Evolutionary conservation across 2,329 filamentous ascomycete species (phyloP).

Genomic region (Verticillium zaregamsianum): DNA sequence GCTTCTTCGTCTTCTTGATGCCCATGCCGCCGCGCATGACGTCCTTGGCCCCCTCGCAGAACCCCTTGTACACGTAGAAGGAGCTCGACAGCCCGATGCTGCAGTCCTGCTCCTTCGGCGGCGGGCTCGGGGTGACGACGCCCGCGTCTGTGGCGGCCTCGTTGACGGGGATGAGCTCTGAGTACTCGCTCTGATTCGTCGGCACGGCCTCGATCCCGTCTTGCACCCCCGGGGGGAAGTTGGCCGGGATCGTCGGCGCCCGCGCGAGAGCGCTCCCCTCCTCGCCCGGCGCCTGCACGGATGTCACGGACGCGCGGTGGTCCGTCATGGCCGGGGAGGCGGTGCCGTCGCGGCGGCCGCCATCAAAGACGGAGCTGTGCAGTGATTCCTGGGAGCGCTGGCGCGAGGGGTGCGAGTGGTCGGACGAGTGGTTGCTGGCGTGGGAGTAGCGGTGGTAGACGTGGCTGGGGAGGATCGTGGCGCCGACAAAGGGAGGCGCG

Average conservation of each 20-base stretch:
- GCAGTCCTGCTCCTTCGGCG: constrained; percentile 27
- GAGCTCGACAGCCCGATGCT: constrained; percentile 42
- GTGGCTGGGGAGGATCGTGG: constrained; percentile 1
- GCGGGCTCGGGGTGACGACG: neutral
- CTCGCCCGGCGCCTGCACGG: neutral
- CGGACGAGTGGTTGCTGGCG: constrained; percentile 6
- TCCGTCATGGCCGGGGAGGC: constrained; percentile 13
- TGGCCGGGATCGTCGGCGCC: constrained; percentile 2
- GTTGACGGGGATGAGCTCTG: constrained; percentile 31
- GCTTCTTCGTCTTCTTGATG: constrained; percentile 46
- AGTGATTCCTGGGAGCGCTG: constrained; percentile 29
- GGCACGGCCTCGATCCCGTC: constrained; percentile 9
- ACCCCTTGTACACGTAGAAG: constrained; percentile 49
- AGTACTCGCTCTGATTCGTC: constrained; percentile 14
- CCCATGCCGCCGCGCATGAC: constrained; percentile 43
- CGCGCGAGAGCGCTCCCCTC: neutral
- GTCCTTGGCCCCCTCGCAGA: constrained; percentile 51
- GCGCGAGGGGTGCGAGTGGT: constrained; percentile 17
- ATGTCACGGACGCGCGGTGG: constrained; percentile 5
- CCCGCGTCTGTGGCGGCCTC: neutral
- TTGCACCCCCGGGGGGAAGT: constrained; percentile 8
- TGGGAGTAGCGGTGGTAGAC: constrained; percentile 5
- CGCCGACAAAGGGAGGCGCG: neutral
- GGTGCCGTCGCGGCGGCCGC: constrained; percentile 18
- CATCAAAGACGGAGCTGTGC: constrained; percentile 29